These are phyloP conservation scores for Exserohilum turcica DNA, from an alignment of 2,329 filamentous ascomycete species.

Conservation along the genomic window DNA sequence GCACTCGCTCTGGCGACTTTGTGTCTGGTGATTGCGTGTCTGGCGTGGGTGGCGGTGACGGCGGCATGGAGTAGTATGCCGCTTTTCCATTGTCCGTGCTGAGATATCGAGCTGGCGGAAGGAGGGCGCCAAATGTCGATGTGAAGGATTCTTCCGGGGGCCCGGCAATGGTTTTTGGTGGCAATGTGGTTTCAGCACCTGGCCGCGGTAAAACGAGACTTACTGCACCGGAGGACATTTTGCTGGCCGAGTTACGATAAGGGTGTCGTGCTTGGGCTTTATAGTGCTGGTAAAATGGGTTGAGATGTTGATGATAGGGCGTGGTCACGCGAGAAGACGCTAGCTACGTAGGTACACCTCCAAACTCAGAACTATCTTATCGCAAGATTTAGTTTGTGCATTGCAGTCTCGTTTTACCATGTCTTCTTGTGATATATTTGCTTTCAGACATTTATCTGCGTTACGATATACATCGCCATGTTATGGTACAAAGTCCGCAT, in stretches of 20 bases:
- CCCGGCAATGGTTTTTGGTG: conserved; percentile 38
- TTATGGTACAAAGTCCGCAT: too few relatives aligned
- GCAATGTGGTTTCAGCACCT: conserved; percentile 7
- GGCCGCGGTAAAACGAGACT: conserved; percentile 35
- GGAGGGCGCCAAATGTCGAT: conserved; percentile 46
- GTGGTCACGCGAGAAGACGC: neutral
- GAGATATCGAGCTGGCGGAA: conserved; percentile 48
- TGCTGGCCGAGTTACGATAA: neutral
- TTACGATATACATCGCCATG: too few relatives aligned
- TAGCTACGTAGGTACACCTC: too few relatives aligned
- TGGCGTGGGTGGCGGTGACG: conserved; percentile 44
- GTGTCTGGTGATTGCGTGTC: conserved; percentile 34
- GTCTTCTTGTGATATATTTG: too few relatives aligned
- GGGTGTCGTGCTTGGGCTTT: neutral
- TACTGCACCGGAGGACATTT: neutral
- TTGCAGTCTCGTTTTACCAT: too few relatives aligned
- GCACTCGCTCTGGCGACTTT: conserved; percentile 33
- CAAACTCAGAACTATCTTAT: too few relatives aligned
- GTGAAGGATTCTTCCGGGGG: conserved; percentile 49
- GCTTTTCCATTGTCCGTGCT: conserved; percentile 42
- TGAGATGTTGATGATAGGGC: conserved; percentile 1
- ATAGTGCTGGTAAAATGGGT: neutral
- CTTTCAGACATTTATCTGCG: too few relatives aligned
- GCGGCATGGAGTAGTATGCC: conserved; percentile 49
- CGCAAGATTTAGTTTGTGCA: too few relatives aligned